phyloP scores from a whole-genome alignment of 768 basidiomycete species.

The Hypholoma sublateritium region DNA sequence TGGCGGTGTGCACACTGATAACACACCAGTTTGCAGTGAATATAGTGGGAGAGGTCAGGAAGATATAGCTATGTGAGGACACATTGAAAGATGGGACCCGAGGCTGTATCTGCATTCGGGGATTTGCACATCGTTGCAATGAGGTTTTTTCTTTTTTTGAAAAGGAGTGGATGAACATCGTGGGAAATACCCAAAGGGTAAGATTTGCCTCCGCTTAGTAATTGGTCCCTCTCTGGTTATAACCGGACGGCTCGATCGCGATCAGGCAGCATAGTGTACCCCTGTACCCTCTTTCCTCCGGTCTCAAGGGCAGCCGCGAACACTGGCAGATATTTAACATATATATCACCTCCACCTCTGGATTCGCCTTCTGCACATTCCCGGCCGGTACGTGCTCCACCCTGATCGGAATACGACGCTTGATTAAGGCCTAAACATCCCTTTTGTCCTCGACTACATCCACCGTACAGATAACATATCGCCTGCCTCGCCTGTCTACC shows the following conservation, averaged over 20 bases:
- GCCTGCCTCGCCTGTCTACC: no score
- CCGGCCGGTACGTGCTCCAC: not conserved
- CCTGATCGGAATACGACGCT: no score
- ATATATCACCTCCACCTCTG: not conserved
- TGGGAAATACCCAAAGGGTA: not conserved
- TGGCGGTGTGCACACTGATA: not conserved
- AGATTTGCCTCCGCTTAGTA: not conserved
- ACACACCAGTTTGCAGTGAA: not conserved
- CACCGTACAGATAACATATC: no score
- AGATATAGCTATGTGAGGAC: not conserved
- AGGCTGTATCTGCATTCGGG: no score
- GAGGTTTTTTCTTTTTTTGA: not conserved
- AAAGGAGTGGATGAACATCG: not conserved
- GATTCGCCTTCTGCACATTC: conserved; percentile 2
- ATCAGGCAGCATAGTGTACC: not conserved
- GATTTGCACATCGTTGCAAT: no score
- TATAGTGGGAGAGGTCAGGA: not conserved
- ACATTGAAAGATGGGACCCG: no score
- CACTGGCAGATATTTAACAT: not conserved
- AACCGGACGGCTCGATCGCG: conserved; percentile 4
- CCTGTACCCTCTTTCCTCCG: not conserved
- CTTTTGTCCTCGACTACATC: no score
- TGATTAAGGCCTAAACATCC: no score
- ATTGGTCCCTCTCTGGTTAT: conserved; percentile 4
- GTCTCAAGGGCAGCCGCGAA: not conserved